Evolutionary conservation across 805 yeast genomes (phyloP), one percentile per base, ranked within the genome.

Genomic region (Cyberlindnera mississippiensis): DNA sequence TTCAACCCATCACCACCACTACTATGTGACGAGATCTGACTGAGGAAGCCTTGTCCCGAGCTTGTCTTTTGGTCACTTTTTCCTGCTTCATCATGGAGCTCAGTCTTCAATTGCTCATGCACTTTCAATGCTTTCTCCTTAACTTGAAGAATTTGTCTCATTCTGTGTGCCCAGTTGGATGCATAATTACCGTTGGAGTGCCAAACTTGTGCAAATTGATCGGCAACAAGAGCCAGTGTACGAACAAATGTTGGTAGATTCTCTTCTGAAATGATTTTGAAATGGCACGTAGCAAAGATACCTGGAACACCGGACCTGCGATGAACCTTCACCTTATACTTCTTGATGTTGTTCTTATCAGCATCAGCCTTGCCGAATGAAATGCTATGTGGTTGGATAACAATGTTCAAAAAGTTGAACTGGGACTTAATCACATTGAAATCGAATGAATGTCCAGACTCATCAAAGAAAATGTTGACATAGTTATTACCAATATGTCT

Each of bases 401-500:
- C 95, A 47, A 88, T 77, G 50, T 82, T 85, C 58, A 89, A 69
- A 59, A 87, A 87, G 51, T 83, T 87, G 70, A 88, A 88, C 62
- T 88, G 96, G 11, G 88, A 76, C 59, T 75, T 73, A 47, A 87
- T 76, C 33, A 78, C 61, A 52, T 83, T 83, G 66, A 85, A 83
- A 46, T 82, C 77, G 62, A 85, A 85, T 4, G 78, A 75, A 5
- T 62, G 60, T 0, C 80, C 78, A 2, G 88, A 78, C 52, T 88
- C 96, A 55, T 88, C 86, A 66, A 80, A 89, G 58, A 74, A 88
- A 18, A 88, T 77, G 55, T 82, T 85, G 42, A 88, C 93, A 59
- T 78, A 81, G 57, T 87, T 76, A 63, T 88, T 88, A 7, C 96
- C 96, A 48, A 88, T 83, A 58, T 88, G 96, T 41, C 89, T 66